Evolutionary conservation across 257 asterid genomes (phyloP).

Genomic region (Haberlea rhodopensis): DNA sequence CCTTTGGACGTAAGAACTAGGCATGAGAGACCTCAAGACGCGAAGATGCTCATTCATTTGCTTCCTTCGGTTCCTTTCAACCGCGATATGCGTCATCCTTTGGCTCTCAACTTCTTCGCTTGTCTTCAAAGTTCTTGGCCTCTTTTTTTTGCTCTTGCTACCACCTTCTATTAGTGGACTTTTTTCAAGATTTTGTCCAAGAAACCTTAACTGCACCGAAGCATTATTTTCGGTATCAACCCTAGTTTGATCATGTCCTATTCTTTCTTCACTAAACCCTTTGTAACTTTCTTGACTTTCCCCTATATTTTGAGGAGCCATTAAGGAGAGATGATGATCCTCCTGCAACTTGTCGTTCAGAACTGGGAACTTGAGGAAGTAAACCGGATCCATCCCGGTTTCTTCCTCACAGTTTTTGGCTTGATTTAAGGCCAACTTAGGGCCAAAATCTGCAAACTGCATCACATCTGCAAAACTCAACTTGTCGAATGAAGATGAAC

Average conservation of each 20-base stretch:
- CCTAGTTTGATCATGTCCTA: slow-evolving; percentile 8
- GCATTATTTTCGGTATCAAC: slow-evolving; percentile 17
- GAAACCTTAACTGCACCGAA: slow-evolving; percentile 38
- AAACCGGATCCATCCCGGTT: slow-evolving; percentile 60
- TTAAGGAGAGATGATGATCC: slow-evolving; percentile 27
- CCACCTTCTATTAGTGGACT: slow-evolving; percentile 22
- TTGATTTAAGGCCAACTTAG: slow-evolving; percentile 57
- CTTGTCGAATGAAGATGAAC: slow-evolving; percentile 62
- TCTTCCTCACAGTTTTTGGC: slow-evolving; percentile 44
- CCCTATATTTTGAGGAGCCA: slow-evolving; percentile 27
- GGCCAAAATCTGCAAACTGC: slow-evolving; percentile 89
- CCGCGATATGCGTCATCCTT: slow-evolving; percentile 93
- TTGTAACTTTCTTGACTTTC: slow-evolving; percentile 27
- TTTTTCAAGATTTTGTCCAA: slow-evolving; percentile 44
- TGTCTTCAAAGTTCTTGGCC: slow-evolving; percentile 62
- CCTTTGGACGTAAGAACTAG: slow-evolving; percentile 93
- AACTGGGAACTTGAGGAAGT: slow-evolving; percentile 78
- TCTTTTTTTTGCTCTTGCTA: slow-evolving; percentile 63
- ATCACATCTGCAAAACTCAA: slow-evolving; percentile 83
- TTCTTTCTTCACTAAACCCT: slow-evolving; percentile 22
- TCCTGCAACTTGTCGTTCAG: slow-evolving; percentile 54
- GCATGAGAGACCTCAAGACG: slow-evolving; percentile 92
- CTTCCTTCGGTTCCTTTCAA: slow-evolving; percentile 87
- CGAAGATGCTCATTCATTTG: slow-evolving; percentile 97
- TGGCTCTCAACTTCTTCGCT: slow-evolving; percentile 95